These are phyloP conservation scores for Pinus taeda DNA, from an alignment of 75 land plant genomes.

Conservation along the genomic window DNA sequence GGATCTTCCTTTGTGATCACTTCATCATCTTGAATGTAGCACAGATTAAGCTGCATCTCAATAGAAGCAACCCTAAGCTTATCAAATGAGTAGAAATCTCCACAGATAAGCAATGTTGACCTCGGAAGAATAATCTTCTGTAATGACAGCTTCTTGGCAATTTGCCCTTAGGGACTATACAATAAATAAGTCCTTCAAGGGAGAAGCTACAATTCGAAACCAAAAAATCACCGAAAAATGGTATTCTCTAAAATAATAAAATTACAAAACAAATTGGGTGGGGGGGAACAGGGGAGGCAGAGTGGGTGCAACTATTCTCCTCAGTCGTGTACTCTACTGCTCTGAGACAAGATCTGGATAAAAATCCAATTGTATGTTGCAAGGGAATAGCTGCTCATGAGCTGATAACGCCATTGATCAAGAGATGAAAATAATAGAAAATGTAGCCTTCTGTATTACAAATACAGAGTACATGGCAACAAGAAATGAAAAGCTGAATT, in stretches of 20 bases:
- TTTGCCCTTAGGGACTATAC: slow-evolving; percentile 3
- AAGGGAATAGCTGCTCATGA: not conserved
- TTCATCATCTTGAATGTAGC: not conserved
- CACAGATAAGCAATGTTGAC: not conserved
- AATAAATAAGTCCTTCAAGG: slow-evolving; percentile 7
- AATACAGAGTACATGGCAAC: slow-evolving; percentile 36
- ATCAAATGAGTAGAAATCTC: not conserved
- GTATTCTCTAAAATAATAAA: not conserved
- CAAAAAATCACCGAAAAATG: slow-evolving; percentile 6
- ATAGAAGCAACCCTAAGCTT: slow-evolving; percentile 3
- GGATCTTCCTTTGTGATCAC: not conserved
- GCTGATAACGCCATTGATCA: not conserved
- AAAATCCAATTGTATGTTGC: not conserved
- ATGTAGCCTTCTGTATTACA: not conserved
- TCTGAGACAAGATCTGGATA: not conserved
- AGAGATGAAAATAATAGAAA: not conserved
- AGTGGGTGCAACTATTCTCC: not conserved
- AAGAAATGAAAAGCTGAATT: slow-evolving; percentile 95
- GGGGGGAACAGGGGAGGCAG: too few relatives aligned
- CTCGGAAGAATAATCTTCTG: slow-evolving; percentile 6
- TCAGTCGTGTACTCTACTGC: not conserved
- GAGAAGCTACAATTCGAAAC: slow-evolving; percentile 3
- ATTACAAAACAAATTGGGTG: slow-evolving; percentile 1
- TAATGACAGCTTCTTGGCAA: not conserved
- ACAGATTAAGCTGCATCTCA: not conserved